phyloP scores from a whole-genome alignment of 2,329 filamentous ascomycete species.

The Fusarium bactridioides region DNA sequence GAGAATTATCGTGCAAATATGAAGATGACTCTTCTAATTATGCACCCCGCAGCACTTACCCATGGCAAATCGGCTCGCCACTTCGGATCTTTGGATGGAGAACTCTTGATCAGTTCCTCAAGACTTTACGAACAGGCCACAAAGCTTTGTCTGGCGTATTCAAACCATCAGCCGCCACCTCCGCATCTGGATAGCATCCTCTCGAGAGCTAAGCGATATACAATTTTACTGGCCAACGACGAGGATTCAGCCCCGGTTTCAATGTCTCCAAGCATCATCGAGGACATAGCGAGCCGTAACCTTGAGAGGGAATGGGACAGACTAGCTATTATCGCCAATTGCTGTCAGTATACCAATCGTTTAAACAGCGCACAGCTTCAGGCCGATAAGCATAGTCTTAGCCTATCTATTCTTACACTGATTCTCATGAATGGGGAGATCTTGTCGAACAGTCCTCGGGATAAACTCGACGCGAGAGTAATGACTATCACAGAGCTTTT shows the following conservation, averaged over 20 bases:
- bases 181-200: accelerated
- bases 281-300: neutral
- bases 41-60: accelerated
- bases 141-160: neutral
- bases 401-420: neutral
- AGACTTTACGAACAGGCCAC: neutral
- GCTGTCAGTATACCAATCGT: neutral
- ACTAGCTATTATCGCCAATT: neutral
- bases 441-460: neutral
- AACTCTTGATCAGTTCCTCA: neutral
- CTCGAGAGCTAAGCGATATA: neutral
- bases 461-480: accelerated
- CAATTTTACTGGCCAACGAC: neutral
- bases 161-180: accelerated
- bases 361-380: neutral
- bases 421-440: neutral
- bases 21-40: neutral
- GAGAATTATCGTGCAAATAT: neutral
- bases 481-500: neutral
- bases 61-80: neutral
- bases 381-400: accelerated
- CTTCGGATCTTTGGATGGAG: neutral
- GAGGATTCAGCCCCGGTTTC: neutral
- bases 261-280: neutral
- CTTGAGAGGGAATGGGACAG: neutral